Evolutionary conservation across 1,139 yeast species (phyloP).

Genomic region (Magnusiomyces clavatus): DNA sequence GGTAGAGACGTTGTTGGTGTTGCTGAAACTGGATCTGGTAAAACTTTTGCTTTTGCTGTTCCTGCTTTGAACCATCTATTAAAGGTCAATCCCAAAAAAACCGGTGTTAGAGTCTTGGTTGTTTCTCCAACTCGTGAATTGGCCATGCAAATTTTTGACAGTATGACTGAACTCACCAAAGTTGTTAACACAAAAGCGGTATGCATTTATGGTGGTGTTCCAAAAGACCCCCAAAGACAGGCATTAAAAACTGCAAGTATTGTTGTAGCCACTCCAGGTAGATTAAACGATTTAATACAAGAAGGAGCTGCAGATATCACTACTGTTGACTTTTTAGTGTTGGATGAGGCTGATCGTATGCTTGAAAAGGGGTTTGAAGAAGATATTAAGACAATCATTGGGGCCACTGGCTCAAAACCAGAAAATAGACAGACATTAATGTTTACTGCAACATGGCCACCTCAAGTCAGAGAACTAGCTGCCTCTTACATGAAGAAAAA

Average conservation of each 20-base stretch:
- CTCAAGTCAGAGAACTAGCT: slow-evolving; percentile 90
- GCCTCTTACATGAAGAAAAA: slow-evolving; percentile 59
- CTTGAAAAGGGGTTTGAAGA: slow-evolving; percentile 95
- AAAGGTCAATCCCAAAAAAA: slow-evolving; percentile 19
- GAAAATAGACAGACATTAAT: slow-evolving; percentile 66
- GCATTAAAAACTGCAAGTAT: slow-evolving; percentile 59
- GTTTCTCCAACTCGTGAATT: slow-evolving; percentile 96
- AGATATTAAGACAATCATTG: slow-evolving; percentile 79
- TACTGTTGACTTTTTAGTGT: slow-evolving; percentile 65
- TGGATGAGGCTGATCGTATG: slow-evolving; percentile 99
- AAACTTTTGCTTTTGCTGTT: slow-evolving; percentile 94
- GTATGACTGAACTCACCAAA: slow-evolving; percentile 58
- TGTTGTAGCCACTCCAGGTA: slow-evolving; percentile 96
- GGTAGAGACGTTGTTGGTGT: slow-evolving; percentile 92
- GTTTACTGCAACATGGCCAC: slow-evolving; percentile 90
- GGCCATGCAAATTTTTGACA: slow-evolving; percentile 89
- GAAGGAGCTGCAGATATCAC: slow-evolving; percentile 77
- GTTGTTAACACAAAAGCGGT: slow-evolving; percentile 61
- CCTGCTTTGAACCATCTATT: slow-evolving; percentile 79
- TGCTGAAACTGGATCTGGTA: slow-evolving; percentile 98
- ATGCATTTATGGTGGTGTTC: slow-evolving; percentile 95
- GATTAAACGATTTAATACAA: slow-evolving; percentile 81
- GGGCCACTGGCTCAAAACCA: slow-evolving; percentile 38
- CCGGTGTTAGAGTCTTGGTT: slow-evolving; percentile 67
- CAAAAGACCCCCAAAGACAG: slow-evolving; percentile 82